Evolutionary conservation across 2,329 filamentous ascomycete genomes (phyloP), one percentile per base, ranked within the genome.

Genomic region (Phyllosticta ampelicida): DNA sequence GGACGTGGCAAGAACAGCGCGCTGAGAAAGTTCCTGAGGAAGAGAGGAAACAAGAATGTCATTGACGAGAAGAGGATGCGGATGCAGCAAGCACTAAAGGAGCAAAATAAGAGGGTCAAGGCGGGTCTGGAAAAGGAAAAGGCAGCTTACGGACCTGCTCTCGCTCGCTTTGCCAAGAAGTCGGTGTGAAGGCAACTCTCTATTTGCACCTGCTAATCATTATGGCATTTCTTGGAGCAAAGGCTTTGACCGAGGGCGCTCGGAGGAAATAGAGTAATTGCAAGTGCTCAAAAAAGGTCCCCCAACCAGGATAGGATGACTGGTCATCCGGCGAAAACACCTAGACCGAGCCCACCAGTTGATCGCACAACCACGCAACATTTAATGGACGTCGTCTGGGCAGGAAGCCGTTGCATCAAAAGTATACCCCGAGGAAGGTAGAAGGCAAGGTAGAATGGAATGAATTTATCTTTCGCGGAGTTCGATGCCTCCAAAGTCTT

Each of bases 21-120:
- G 60, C 75, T 97, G 63, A 85, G 90, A 68, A 90, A 91, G 71
- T 91, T 95, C 70, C 74, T 97, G 68, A 79, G 94, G 64, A 97
- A 97, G 83, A 91, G 94, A 76, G 85, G 89, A 51, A 86, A 86
- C 68, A 89, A 87, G 80, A 97, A 97, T 71, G 83, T 99, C 60
- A 90, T 99, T 71, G 94, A 99, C 77, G 94, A 96, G 79, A 91
- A 92, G 81, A 86, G 88, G 69, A 74, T 96, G 72, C 85, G 86
- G 69, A 86, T 91, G 53, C 89, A 96, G 71, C 89, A 90, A 74
- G 78, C 96, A 70, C 85, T 86, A 77, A 81, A 82, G 67, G 79
- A 81, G 64, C 79, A 81, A 66, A 84, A 86, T 64, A 83, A 86
- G 71, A 83, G 83, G 71, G 81, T 86, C 65, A 81, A 85, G 70